These are phyloP conservation scores for Dioscorea alata DNA, from an alignment of 106 monocot species.

Conservation along the genomic window DNA sequence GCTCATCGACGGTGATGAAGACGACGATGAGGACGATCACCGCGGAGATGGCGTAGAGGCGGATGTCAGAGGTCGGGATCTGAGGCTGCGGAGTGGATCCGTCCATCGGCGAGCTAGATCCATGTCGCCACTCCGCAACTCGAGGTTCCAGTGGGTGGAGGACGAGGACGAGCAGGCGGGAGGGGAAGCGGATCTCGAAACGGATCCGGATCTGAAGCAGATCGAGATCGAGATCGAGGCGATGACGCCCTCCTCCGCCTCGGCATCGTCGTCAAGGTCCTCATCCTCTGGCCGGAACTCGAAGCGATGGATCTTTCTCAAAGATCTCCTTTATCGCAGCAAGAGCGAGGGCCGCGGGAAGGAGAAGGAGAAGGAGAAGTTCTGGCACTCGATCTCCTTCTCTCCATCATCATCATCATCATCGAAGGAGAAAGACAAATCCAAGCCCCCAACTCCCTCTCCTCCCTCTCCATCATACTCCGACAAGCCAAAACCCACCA, in stretches of 20 bases:
- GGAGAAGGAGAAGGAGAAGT: slow-evolving; percentile 65
- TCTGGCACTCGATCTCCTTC: slow-evolving; percentile 68
- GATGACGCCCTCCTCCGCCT: slow-evolving; percentile 21
- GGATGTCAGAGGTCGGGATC: slow-evolving; percentile 39
- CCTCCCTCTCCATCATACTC: slow-evolving; percentile 1
- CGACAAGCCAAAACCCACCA: neutral
- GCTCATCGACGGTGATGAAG: slow-evolving; percentile 35
- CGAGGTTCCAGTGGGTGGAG: slow-evolving; percentile 33
- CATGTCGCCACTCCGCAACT: slow-evolving; percentile 69
- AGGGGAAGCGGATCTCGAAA: slow-evolving; percentile 14
- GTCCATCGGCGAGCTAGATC: slow-evolving; percentile 80
- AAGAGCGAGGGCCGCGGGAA: slow-evolving; percentile 74
- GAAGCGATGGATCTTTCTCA: slow-evolving; percentile 87
- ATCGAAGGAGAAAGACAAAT: slow-evolving; percentile 10
- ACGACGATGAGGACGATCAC: slow-evolving; percentile 31
- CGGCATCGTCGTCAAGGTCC: slow-evolving; percentile 41
- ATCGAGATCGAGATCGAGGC: neutral
- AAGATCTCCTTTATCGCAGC: slow-evolving; percentile 92
- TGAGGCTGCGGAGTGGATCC: slow-evolving; percentile 65
- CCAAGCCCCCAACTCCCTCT: slow-evolving; percentile 1
- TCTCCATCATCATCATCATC: slow-evolving; percentile 22
- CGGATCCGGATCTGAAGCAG: slow-evolving; percentile 26
- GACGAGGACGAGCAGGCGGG: slow-evolving; percentile 14
- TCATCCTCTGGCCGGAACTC: slow-evolving; percentile 66
- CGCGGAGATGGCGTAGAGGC: slow-evolving; percentile 1